A percentile compares a stretch with the other conserved stretches of the same genome.
Conservation (phyloP, 768 basidiomycete species). For the Suillus spraguei region DNA sequence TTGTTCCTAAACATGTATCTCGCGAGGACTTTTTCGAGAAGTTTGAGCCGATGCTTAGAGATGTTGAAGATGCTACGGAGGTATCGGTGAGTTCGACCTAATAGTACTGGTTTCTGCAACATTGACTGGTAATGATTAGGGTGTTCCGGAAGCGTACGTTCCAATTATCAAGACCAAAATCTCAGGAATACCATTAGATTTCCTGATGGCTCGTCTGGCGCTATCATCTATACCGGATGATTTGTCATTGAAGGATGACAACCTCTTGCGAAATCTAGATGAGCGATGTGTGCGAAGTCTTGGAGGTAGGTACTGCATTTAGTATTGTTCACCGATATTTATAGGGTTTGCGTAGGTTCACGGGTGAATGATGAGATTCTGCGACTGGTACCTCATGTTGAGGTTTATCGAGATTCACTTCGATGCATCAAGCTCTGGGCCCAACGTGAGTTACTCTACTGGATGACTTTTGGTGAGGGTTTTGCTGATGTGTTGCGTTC, state of each 20-base stretch:
- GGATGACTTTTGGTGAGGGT: not conserved
- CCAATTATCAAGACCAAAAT: constrained; percentile 94
- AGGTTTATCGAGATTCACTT: constrained; percentile 92
- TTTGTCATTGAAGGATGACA: constrained; percentile 87
- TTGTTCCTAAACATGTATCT: constrained; percentile 95
- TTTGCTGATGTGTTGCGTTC: constrained; percentile 16
- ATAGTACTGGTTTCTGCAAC: constrained; percentile 5
- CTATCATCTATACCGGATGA: constrained; percentile 91
- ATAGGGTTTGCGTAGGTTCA: constrained; percentile 59
- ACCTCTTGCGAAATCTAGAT: constrained; percentile 88
- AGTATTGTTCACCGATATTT: constrained; percentile 7
- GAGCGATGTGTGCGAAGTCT: constrained; percentile 95
- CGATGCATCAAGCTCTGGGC: constrained; percentile 99
- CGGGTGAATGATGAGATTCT: constrained; percentile 96
- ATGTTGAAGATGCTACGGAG: constrained; percentile 81
- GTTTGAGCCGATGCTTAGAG: constrained; percentile 87
- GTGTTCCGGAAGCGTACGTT: constrained; percentile 95
- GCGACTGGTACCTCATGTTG: constrained; percentile 90
- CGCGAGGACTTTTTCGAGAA: constrained; percentile 94
- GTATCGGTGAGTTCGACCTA: constrained; percentile 70
- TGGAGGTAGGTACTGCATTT: constrained; percentile 55
- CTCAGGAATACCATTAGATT: constrained; percentile 89
- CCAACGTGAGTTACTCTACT: constrained; percentile 54
- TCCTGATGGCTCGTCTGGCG: constrained; percentile 89
- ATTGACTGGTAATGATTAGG: constrained; percentile 46